Percentiles rank a stretch among this genome's conserved stretches.
Conservation (phyloP, 2,329 filamentous ascomycete species). For the Verticillium alfalfae region DNA sequence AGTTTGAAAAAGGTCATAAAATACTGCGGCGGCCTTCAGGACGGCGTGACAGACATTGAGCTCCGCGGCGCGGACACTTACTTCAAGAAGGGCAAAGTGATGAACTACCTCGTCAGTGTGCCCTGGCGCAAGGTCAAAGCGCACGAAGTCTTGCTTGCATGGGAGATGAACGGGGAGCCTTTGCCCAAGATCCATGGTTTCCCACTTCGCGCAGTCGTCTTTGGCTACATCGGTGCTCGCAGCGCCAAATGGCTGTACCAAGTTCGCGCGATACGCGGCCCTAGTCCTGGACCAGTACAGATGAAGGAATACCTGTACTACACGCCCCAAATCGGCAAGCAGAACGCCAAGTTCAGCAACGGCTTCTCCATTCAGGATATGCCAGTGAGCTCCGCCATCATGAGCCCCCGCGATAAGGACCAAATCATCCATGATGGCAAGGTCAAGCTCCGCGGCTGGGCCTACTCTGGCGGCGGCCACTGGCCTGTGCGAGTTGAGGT, state of each 20-base stretch:
- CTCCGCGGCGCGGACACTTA: slow-evolving; percentile 68
- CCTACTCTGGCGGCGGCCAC: slow-evolving; percentile 51
- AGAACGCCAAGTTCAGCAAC: slow-evolving; percentile 53
- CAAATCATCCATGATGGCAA: slow-evolving; percentile 54
- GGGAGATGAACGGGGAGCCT: slow-evolving; percentile 66
- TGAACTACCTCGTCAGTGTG: slow-evolving; percentile 64
- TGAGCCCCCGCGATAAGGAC: slow-evolving; percentile 56
- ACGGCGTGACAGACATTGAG: slow-evolving; percentile 56
- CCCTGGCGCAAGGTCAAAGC: slow-evolving; percentile 63
- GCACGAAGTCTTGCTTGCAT: slow-evolving; percentile 62
- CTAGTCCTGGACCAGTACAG: slow-evolving; percentile 56
- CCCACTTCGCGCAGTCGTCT: slow-evolving; percentile 56
- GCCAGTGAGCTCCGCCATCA: slow-evolving; percentile 63
- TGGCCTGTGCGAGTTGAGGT: slow-evolving; percentile 61
- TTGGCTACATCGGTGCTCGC: slow-evolving; percentile 64
- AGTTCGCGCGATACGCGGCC: slow-evolving; percentile 53
- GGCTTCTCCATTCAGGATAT: slow-evolving; percentile 67
- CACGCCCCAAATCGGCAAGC: slow-evolving; percentile 62
- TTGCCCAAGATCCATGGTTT: slow-evolving; percentile 62
- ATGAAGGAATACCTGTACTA: slow-evolving; percentile 65
- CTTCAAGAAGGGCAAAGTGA: slow-evolving; percentile 60
- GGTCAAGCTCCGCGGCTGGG: slow-evolving; percentile 53
- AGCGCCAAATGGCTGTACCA: slow-evolving; percentile 59
- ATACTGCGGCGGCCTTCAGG: slow-evolving; percentile 55
- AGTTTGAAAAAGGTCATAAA: slow-evolving; percentile 67